Conservation (phyloP, 108 stramenopile species). For the Nannochloropsis salina region DNA sequence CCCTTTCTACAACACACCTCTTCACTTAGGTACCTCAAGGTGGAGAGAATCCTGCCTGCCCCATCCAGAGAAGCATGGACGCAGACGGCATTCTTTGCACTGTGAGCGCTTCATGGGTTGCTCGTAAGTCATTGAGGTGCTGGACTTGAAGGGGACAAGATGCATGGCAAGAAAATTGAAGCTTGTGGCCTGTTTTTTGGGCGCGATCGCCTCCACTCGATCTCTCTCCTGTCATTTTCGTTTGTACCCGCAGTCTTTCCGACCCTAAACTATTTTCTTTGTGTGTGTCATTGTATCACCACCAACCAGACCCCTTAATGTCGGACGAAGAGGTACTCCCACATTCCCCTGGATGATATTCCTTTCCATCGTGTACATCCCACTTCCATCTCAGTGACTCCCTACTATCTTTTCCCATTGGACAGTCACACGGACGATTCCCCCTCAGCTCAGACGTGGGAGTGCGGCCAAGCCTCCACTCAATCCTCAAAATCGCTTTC, state of each 20-base stretch:
- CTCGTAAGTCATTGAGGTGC: neutral
- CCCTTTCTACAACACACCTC: neutral
- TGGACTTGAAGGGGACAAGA: too few species aligned
- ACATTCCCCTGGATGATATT: too few species aligned
- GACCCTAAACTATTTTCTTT: too few species aligned
- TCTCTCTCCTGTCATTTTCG: too few species aligned
- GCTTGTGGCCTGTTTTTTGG: too few species aligned
- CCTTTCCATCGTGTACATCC: too few species aligned
- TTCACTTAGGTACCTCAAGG: neutral
- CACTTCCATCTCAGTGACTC: neutral
- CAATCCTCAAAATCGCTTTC: neutral
- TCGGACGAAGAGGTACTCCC: too few species aligned
- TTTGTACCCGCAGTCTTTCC: too few species aligned
- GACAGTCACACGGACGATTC: neutral
- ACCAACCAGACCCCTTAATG: too few species aligned
- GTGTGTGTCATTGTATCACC: too few species aligned
- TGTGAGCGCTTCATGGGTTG: neutral
- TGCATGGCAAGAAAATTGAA: too few species aligned
- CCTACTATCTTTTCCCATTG: neutral
- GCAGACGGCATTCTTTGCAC: neutral
- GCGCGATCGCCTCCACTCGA: too few species aligned
- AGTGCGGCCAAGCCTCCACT: neutral
- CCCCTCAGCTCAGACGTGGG: neutral
- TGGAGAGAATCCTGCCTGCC: neutral
- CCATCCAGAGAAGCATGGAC: conserved; percentile 10